These are phyloP conservation scores for Termitomyces sp. DNA, from an alignment of 768 basidiomycete genomes.

Conservation along the genomic window DNA sequence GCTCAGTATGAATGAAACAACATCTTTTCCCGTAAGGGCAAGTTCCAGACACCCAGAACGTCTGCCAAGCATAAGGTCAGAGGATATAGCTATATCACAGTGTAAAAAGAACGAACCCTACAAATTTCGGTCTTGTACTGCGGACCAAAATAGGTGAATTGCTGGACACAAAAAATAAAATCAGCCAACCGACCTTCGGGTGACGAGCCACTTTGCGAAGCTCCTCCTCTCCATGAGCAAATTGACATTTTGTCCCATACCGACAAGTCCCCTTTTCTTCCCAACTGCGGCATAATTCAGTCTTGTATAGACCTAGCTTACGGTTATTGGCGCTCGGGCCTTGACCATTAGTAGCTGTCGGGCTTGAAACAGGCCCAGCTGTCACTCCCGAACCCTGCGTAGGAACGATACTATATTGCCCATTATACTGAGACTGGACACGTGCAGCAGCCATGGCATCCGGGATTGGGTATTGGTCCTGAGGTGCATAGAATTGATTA, in stretches of 20 bases:
- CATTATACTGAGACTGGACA: constrained; percentile 60
- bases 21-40: constrained; percentile 91
- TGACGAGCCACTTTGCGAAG: constrained; percentile 79
- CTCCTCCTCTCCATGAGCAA: constrained; percentile 90
- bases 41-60: constrained; percentile 91
- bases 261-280: constrained; percentile 86
- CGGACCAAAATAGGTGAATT: constrained; percentile 21
- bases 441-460: constrained; percentile 51
- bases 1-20: constrained; percentile 90
- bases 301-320: constrained; percentile 88
- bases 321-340: constrained; percentile 91
- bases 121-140: constrained; percentile 93
- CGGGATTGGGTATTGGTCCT: constrained; percentile 48
- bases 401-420: constrained; percentile 36
- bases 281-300: constrained; percentile 87
- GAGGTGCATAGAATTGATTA: constrained; percentile 63
- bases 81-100: constrained; percentile 17
- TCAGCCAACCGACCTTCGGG: constrained; percentile 61
- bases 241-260: constrained; percentile 87
- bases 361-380: constrained; percentile 35
- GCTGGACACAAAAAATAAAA: constrained; percentile 7
- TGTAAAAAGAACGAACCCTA: constrained; percentile 42
- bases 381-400: constrained; percentile 23
- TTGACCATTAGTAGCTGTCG: constrained; percentile 37
- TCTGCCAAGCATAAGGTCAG: constrained; percentile 35